Base-by-base conservation (phyloP, 805 yeast species). In the Allodekkera sacchari region DNA sequence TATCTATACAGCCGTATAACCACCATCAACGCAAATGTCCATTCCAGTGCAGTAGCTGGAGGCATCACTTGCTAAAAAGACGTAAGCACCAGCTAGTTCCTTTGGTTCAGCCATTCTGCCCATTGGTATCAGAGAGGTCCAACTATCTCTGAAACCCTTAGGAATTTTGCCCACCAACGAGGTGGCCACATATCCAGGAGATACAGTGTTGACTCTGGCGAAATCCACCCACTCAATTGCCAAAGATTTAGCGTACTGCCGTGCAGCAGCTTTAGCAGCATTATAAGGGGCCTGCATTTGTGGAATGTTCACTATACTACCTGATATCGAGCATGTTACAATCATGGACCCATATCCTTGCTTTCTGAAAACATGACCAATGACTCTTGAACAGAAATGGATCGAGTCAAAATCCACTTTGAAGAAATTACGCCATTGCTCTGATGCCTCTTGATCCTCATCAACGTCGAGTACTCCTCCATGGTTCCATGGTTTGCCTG, bases 151-250 rank as follows among this genome's bases (percentile, higher is more conserved):
- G 37, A 62, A 56, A 28, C 66, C 70, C 19, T 50, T 45, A 21
- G 72, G 68, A 6, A 68, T 52, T 30, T 61, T 61, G 41, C 62
- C 66, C 6, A 76, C 65, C 41, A 83, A 66, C 40, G 78, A 84
- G 7, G 94, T 81, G 37, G 68, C 71, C 38, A 83, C 79, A 63
- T 84, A 83, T n/a, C 95, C 95, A 15, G 95, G 95, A 11, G 85
- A 76, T 19, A 83, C 70, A 18, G 83, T 64, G 63, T 83, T 83
- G 36, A 78, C 89, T 43, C 94, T 70, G n/a, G 89, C 94, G 48
- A 80, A 81, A 2, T 77, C 72, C n/a, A 87, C 74, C 88, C 92
- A 85, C 61, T 85, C 95, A 25, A 84, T 75, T 11, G 95, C 89
- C 42, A 84, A 63, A 2, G 92, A 82, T 53, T 66, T 77, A 22